These are phyloP conservation scores for Rhizophlyctis rosea DNA, from an alignment of 192 early-diverging fungal species.

Conservation along the genomic window DNA sequence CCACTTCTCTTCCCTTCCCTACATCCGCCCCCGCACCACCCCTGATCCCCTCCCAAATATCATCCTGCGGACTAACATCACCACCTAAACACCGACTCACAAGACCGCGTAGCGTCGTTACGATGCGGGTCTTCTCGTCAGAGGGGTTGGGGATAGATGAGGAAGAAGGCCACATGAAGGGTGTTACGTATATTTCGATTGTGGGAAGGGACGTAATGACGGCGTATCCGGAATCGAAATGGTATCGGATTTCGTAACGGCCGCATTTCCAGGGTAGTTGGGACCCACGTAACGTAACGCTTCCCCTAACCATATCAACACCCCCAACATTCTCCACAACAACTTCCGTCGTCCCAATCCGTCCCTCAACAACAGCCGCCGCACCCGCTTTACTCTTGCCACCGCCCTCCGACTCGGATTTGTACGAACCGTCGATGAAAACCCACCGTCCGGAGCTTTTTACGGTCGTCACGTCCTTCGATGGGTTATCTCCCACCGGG, in stretches of 20 bases:
- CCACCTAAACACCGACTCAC: slow-evolving; percentile 35
- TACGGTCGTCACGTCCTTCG: slow-evolving; percentile 69
- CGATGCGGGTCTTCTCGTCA: slow-evolving; percentile 17
- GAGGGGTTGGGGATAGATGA: neutral
- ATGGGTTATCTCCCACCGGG: slow-evolving; percentile 71
- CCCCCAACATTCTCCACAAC: slow-evolving; percentile 18
- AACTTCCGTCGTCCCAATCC: neutral
- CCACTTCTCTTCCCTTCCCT: slow-evolving; percentile 28
- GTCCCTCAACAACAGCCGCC: neutral
- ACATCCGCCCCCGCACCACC: slow-evolving; percentile 24
- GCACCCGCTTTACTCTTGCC: slow-evolving; percentile 25
- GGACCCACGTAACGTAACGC: slow-evolving; percentile 62
- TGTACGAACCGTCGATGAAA: slow-evolving; percentile 59
- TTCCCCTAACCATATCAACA: slow-evolving; percentile 41
- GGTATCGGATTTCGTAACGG: slow-evolving; percentile 87
- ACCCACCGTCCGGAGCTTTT: slow-evolving; percentile 69
- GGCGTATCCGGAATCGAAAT: slow-evolving; percentile 81
- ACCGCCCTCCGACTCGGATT: slow-evolving; percentile 50
- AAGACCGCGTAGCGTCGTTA: slow-evolving; percentile 9
- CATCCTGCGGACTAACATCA: slow-evolving; percentile 27
- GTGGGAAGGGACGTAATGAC: slow-evolving; percentile 72
- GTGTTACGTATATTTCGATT: slow-evolving; percentile 78
- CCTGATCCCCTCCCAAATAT: slow-evolving; percentile 25
- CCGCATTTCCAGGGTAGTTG: slow-evolving; percentile 83
- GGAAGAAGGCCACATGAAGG: too few species aligned